A percentile compares a stretch with the other conserved stretches of the same genome.
phyloP scores from a whole-genome alignment of 148 eudicot genomes.

The Beta vulgaris region DNA sequence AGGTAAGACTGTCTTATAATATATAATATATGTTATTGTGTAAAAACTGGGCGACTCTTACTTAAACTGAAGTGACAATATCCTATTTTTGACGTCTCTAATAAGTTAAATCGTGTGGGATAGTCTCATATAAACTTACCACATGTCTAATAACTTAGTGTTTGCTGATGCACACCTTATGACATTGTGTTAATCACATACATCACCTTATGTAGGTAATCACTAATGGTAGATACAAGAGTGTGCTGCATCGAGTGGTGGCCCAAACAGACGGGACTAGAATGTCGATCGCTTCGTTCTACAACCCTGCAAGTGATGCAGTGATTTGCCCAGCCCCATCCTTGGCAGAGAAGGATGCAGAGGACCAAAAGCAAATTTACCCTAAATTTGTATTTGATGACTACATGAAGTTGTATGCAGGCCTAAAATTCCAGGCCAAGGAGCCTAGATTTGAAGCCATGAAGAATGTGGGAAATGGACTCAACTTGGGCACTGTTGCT shows the following conservation, averaged over 20 bases:
- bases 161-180: no score
- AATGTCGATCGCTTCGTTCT: constrained; percentile 47
- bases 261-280: constrained; percentile 45
- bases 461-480: constrained; percentile 42
- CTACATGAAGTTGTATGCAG: constrained; percentile 45
- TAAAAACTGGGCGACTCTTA: no score
- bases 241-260: constrained; percentile 44
- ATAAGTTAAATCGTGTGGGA: no score
- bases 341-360: constrained; percentile 24
- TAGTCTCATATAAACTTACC: no score
- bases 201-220: constrained; percentile 38
- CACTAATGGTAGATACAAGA: constrained; percentile 47
- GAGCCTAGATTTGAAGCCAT: constrained; percentile 75
- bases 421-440: constrained; percentile 56
- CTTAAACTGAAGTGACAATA: no score
- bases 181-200: background rate
- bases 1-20: no score
- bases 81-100: no score
- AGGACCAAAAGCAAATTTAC: constrained; percentile 27
- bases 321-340: constrained; percentile 33
- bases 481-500: constrained; percentile 31
- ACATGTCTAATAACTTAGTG: no score
- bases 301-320: constrained; percentile 34
- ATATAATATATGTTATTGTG: no score
- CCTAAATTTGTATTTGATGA: constrained; percentile 49